A percentile compares a stretch with the other conserved stretches of the same genome.
Conservation (phyloP, 1,284 basidiomycete species). For the Quambalaria eucalypti region DNA sequence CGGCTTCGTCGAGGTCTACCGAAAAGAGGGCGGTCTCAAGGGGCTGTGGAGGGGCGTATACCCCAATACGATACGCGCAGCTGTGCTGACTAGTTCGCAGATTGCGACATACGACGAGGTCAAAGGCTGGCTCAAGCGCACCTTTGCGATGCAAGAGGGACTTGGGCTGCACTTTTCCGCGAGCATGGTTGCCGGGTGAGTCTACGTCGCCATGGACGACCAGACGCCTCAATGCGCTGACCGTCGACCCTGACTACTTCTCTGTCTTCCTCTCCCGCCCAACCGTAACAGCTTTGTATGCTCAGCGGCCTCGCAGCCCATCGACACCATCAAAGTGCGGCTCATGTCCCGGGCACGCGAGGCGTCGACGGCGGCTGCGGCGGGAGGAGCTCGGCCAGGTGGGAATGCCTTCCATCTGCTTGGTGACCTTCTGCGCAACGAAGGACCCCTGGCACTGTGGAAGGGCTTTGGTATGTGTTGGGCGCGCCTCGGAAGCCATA, state of each 20-base stretch:
- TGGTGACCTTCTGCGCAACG: conserved; percentile 18
- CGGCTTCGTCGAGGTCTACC: conserved; percentile 9
- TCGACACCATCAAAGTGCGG: conserved; percentile 30
- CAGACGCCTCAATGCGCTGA: background rate
- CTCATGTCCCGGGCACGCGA: conserved; percentile 24
- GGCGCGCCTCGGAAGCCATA: conserved; percentile 28
- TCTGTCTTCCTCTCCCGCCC: background rate
- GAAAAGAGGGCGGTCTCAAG: conserved; percentile 12
- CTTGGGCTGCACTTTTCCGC: conserved; percentile 21
- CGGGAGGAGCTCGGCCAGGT: too few relatives aligned
- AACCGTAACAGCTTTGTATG: conserved; percentile 12
- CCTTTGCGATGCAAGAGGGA: conserved; percentile 16
- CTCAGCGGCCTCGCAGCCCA: conserved; percentile 21
- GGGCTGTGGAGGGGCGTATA: conserved; percentile 27
- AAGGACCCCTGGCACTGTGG: conserved; percentile 30
- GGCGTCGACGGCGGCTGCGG: background rate
- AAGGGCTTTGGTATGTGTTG: conserved; percentile 38
- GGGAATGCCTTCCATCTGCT: conserved; percentile 22
- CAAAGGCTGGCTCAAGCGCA: conserved; percentile 18
- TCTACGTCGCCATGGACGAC: background rate
- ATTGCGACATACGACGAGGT: conserved; percentile 31
- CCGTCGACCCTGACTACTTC: background rate
- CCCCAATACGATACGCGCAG: conserved; percentile 25
- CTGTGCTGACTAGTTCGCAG: conserved; percentile 27
- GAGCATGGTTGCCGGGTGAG: conserved; percentile 24